Evolutionary conservation across 2,329 filamentous ascomycete species (phyloP), one percentile per base, ranked within the genome.

Genomic region (Parascedosporium putredinis): DNA sequence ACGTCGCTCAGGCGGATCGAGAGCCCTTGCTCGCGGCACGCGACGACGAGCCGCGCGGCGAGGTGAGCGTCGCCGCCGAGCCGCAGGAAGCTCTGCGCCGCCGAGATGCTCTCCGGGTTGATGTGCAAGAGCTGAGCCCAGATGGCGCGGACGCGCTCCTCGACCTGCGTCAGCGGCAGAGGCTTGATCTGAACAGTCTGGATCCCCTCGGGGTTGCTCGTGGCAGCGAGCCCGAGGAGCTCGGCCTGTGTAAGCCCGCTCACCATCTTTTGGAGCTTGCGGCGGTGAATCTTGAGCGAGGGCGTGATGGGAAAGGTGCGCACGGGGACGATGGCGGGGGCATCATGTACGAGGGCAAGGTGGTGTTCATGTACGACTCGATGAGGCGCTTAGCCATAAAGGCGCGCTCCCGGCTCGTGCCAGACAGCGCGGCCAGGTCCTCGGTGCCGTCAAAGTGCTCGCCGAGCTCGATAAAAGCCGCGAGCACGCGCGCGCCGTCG

Each of bases 391-490:
- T 71, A 0, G 65, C 68, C 14, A 71, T 62, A 16, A 67, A 69
- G 0, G 72, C 60, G 23, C 66, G 66, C 52, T 75, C 68, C 43
- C 63, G 67, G 8, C 70, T 70, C n/a, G 60, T 55, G 1, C 60
- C 52, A 31, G 62, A 67, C 5, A 75, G 60, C 2, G 61, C 61
- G 0, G 61, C 53, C 3, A 75, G 62, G 10, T 64, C 65, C 31
- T 70, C 67, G 2, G 62, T 59, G 1, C 61, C 67, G 4, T 64
- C 61, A 46, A 64, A 64, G 3, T 61, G 58, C 3, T 70, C 66
- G 3, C 71, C 70, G 6, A 76, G 60, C 53, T 76, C 73, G 16
- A 77, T 53, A 51, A 77, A 78, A 0, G 71, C 73, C 2, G 68
- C 69, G 0, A 78, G 62, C 0, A 73, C 57, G 1, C 66, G 64